A percentile compares a stretch with the other conserved stretches of the same genome.
Evolutionary conservation across 2,329 filamentous ascomycete species (phyloP).

Genomic region (Hymenoscyphus albidus): DNA sequence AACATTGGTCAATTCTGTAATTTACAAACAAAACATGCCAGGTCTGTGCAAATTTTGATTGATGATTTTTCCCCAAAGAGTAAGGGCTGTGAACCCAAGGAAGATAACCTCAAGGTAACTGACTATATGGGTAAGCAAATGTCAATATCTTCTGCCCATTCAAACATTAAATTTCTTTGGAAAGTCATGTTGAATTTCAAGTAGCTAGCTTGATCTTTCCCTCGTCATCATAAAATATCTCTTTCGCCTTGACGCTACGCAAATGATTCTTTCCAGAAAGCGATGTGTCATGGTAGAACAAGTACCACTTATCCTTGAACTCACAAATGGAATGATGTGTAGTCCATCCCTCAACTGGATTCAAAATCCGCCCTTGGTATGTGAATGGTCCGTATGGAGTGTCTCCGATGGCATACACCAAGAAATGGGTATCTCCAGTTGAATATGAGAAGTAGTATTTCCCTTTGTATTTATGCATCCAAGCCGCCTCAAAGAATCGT

Average conservation of each 20-base stretch:
- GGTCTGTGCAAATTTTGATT: too few species aligned
- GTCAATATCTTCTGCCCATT: neutral
- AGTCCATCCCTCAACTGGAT: conserved; percentile 77
- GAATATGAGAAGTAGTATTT: conserved; percentile 76
- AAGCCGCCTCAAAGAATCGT: conserved; percentile 77
- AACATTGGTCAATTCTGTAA: too few species aligned
- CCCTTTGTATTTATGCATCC: conserved; percentile 69
- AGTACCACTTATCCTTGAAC: conserved; percentile 66
- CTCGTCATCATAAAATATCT: conserved; percentile 67
- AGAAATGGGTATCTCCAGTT: conserved; percentile 72
- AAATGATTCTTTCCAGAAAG: conserved; percentile 67
- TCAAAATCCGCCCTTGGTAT: conserved; percentile 66
- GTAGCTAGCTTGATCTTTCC: conserved; percentile 51
- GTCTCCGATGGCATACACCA: conserved; percentile 64
- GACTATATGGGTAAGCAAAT: too few species aligned
- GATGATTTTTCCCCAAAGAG: too few species aligned
- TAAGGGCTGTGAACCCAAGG: too few species aligned
- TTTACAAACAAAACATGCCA: too few species aligned
- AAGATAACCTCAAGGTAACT: too few species aligned
- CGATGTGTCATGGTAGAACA: conserved; percentile 74
- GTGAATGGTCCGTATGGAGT: conserved; percentile 69
- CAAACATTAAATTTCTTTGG: neutral
- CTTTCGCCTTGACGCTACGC: conserved; percentile 68
- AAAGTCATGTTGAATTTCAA: neutral
- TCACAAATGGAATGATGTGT: conserved; percentile 78